These are phyloP conservation scores for Saksenaea oblongispora DNA, from an alignment of 371 early-diverging fungal species.

Conservation along the genomic window DNA sequence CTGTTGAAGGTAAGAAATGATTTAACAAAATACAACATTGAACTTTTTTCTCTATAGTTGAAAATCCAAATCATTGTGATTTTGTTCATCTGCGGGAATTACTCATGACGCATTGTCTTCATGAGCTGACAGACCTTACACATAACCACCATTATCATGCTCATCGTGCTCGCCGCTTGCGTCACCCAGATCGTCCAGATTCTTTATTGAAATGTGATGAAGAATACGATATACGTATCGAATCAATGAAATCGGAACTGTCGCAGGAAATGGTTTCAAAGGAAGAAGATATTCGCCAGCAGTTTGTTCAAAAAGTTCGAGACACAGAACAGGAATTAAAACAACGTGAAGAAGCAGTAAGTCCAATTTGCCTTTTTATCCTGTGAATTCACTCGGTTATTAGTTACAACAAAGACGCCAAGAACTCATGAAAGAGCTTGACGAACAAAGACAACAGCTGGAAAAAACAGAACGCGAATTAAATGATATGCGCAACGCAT, in stretches of 20 bases:
- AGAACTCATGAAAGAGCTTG: constrained; percentile 25
- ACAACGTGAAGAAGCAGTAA: constrained; percentile 63
- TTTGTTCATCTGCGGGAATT: constrained; percentile 80
- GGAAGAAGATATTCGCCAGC: constrained; percentile 76
- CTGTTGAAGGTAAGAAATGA: constrained; percentile 76
- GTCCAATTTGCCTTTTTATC: too few species aligned
- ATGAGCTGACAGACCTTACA: constrained; percentile 81
- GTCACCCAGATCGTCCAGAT: constrained; percentile 54
- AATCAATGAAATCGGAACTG: constrained; percentile 50
- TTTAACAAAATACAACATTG: not conserved
- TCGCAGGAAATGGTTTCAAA: constrained; percentile 72
- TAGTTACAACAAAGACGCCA: constrained; percentile 25
- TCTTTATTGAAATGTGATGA: constrained; percentile 80
- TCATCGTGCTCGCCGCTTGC: constrained; percentile 70
- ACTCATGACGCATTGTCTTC: constrained; percentile 73
- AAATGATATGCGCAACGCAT: constrained; percentile 7
- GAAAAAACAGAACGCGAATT: constrained; percentile 21
- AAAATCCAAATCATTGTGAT: constrained; percentile 86
- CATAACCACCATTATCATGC: constrained; percentile 79
- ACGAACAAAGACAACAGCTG: constrained; percentile 19
- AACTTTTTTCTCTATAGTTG: constrained; percentile 56
- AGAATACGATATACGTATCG: constrained; percentile 65
- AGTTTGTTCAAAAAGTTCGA: constrained; percentile 73
- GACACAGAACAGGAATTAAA: constrained; percentile 71
- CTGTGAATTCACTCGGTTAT: too few species aligned